Percentiles rank a stretch among this genome's conserved stretches.
These are phyloP conservation scores for Alternaria alternata DNA, from an alignment of 2,329 filamentous ascomycete species.

Conservation along the genomic window DNA sequence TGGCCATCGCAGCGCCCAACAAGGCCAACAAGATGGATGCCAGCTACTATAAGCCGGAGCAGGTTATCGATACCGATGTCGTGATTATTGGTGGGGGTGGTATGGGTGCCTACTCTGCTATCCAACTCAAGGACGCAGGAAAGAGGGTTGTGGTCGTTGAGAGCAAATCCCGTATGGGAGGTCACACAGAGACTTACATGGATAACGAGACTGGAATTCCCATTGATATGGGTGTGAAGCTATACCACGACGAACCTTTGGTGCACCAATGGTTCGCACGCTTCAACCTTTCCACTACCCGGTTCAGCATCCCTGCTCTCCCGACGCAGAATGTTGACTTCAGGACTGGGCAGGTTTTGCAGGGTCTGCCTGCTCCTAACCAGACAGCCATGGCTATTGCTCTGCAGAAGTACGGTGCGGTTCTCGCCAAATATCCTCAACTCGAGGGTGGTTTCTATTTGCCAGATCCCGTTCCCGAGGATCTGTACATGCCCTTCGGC, in stretches of 20 bases:
- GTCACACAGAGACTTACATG: conserved; percentile 59
- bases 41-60: not conserved
- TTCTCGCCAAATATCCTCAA: conserved; percentile 29
- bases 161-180: conserved; percentile 52
- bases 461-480: conserved; percentile 55
- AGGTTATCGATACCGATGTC: conserved; percentile 33
- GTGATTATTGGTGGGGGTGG: conserved; percentile 54
- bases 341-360: conserved; percentile 27
- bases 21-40: conserved; percentile 5
- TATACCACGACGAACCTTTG: conserved; percentile 52
- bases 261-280: conserved; percentile 35
- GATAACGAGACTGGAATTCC: conserved; percentile 43
- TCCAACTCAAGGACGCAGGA: conserved; percentile 50
- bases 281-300: conserved; percentile 16
- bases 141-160: conserved; percentile 54
- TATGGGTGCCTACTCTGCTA: conserved; percentile 53
- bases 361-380: conserved; percentile 13
- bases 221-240: conserved; percentile 49
- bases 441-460: conserved; percentile 54
- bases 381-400: conserved; percentile 18
- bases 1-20: conserved; percentile 2
- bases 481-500: conserved; percentile 59
- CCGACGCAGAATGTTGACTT: conserved; percentile 41
- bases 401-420: conserved; percentile 33
- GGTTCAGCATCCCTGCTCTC: not conserved